Evolutionary conservation across 2,329 filamentous ascomycete genomes (phyloP).

Genomic region (Penicillium sp.): DNA sequence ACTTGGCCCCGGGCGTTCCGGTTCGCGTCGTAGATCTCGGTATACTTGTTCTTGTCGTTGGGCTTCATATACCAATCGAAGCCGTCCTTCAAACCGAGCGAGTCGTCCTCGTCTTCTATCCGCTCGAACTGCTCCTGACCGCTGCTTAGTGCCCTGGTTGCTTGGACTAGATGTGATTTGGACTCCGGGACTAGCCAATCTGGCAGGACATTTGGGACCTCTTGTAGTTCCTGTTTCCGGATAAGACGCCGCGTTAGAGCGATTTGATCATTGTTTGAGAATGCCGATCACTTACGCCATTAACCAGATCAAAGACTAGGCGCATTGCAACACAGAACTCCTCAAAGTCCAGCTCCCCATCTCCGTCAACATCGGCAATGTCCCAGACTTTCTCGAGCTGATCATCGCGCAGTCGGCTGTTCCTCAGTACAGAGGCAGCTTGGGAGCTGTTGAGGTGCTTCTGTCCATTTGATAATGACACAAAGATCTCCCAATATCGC

Average conservation of each 20-base stretch:
- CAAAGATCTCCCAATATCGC: slow-evolving; percentile 78
- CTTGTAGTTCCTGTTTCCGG: slow-evolving; percentile 69
- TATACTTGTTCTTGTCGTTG: slow-evolving; percentile 86
- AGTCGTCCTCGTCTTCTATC: slow-evolving; percentile 75
- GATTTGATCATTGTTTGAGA: neutral
- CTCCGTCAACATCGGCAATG: slow-evolving; percentile 92
- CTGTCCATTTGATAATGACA: slow-evolving; percentile 63
- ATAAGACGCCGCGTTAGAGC: slow-evolving; percentile 12
- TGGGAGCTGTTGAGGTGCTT: slow-evolving; percentile 66
- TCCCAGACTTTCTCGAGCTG: slow-evolving; percentile 99
- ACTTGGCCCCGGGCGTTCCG: slow-evolving; percentile 83
- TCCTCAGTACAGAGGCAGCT: slow-evolving; percentile 70
- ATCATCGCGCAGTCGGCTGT: slow-evolving; percentile 68
- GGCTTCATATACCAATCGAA: slow-evolving; percentile 99
- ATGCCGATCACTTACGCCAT: slow-evolving; percentile 65
- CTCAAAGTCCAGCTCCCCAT: slow-evolving; percentile 97
- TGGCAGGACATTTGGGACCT: slow-evolving; percentile 81
- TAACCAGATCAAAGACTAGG: slow-evolving; percentile 94
- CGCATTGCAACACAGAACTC: slow-evolving; percentile 99
- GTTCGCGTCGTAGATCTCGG: slow-evolving; percentile 94
- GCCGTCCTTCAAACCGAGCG: slow-evolving; percentile 83
- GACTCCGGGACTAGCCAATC: slow-evolving; percentile 98
- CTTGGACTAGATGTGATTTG: slow-evolving; percentile 86
- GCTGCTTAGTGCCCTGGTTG: slow-evolving; percentile 73
- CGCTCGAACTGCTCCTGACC: slow-evolving; percentile 80